Percentiles rank a stretch among this genome's conserved stretches.
phyloP scores from a whole-genome alignment of 2,329 filamentous ascomycete genomes.

The Penicillium sp. region DNA sequence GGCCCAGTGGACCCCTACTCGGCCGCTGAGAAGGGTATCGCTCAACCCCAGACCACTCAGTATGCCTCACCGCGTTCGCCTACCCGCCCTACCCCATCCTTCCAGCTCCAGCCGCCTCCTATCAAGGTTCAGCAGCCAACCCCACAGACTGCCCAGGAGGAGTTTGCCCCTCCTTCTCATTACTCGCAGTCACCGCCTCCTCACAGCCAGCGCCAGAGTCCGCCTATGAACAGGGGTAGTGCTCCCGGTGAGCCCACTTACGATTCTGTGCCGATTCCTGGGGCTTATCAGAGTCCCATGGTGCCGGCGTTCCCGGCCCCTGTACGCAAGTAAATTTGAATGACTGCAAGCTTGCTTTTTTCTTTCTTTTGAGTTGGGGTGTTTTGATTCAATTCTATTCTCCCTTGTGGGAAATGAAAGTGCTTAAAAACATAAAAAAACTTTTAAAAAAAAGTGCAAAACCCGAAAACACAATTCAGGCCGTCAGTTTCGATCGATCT shows the following conservation, averaged over 20 bases:
- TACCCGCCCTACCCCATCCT: constrained; percentile 60
- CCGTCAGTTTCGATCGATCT: not conserved
- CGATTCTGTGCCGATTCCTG: constrained; percentile 82
- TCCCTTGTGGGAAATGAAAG: not conserved
- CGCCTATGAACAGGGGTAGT: constrained; percentile 64
- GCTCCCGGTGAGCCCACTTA: constrained; percentile 82
- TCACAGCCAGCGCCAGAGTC: constrained; percentile 30
- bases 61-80: constrained; percentile 64
- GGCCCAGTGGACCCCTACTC: constrained; percentile 45
- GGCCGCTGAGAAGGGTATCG: constrained; percentile 53
- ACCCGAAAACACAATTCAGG: not conserved
- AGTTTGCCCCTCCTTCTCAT: constrained; percentile 52
- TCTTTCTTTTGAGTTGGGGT: not conserved
- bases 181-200: constrained; percentile 27
- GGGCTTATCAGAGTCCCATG: constrained; percentile 65
- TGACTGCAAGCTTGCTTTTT: not conserved
- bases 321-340: constrained; percentile 20
- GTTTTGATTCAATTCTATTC: not conserved
- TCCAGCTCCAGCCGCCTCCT: constrained; percentile 84
- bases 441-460: constrained; percentile 4
- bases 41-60: constrained; percentile 48
- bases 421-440: constrained; percentile 1
- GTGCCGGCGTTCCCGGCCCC: constrained; percentile 43
- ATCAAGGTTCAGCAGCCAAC: constrained; percentile 74
- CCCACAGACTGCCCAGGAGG: constrained; percentile 64